Percentiles rank a stretch among this genome's conserved stretches.
phyloP scores from a whole-genome alignment of 2,329 filamentous ascomycete genomes.

The Xylariaceae sp. region DNA sequence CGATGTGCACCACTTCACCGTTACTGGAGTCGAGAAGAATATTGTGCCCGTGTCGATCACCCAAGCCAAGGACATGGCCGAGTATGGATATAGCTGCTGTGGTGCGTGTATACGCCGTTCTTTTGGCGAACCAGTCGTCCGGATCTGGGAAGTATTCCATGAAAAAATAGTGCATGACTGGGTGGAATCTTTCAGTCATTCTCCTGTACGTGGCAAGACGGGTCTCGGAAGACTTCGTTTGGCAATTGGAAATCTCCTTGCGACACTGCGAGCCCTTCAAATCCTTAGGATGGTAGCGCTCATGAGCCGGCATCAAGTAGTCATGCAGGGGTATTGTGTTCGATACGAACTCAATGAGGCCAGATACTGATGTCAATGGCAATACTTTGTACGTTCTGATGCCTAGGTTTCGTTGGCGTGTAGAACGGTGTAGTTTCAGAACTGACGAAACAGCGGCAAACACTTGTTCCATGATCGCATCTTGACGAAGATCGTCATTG shows the following conservation, averaged over 20 bases:
- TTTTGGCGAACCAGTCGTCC: slow-evolving; percentile 90
- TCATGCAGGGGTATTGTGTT: slow-evolving; percentile 91
- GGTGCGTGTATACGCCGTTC: slow-evolving; percentile 87
- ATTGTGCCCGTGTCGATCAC: slow-evolving; percentile 94
- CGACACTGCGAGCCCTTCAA: slow-evolving; percentile 73
- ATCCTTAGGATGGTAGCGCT: slow-evolving; percentile 81
- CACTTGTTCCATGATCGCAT: slow-evolving; percentile 99
- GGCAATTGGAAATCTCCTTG: slow-evolving; percentile 73
- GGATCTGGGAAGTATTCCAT: slow-evolving; percentile 92
- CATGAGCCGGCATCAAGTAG: slow-evolving; percentile 87
- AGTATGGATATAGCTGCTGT: slow-evolving; percentile 95
- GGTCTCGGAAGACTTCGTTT: slow-evolving; percentile 65
- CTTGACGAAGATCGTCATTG: slow-evolving; percentile 92
- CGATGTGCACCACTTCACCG: slow-evolving; percentile 94
- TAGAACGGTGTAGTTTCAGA: slow-evolving; percentile 79
- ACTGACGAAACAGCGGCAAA: slow-evolving; percentile 94
- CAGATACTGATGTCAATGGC: slow-evolving; percentile 78
- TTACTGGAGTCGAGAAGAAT: slow-evolving; percentile 87
- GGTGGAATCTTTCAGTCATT: slow-evolving; percentile 79
- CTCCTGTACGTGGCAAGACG: slow-evolving; percentile 74
- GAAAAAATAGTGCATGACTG: slow-evolving; percentile 95
- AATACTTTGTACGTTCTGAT: slow-evolving; percentile 98
- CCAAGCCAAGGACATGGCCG: slow-evolving; percentile 86
- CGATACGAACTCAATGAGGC: slow-evolving; percentile 94
- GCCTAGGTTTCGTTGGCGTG: slow-evolving; percentile 81